Percentiles rank a stretch among this genome's conserved stretches.
These are phyloP conservation scores for Tulasnella sp. DNA, from an alignment of 768 basidiomycete species.

Conservation along the genomic window DNA sequence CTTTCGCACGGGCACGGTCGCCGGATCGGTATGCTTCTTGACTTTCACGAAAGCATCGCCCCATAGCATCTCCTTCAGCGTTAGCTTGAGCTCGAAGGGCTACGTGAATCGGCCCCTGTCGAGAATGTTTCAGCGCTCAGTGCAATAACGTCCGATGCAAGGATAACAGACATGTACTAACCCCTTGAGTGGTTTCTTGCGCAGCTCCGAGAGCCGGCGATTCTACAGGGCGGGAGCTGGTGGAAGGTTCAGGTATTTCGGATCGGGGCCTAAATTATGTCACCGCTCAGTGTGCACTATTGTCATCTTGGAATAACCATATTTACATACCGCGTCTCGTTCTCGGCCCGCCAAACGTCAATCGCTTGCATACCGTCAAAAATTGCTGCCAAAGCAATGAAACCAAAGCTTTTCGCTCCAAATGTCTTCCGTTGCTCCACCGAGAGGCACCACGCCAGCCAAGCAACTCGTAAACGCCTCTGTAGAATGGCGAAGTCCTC, in stretches of 20 bases:
- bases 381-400: conserved; percentile 60
- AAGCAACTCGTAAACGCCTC: conserved; percentile 47
- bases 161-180: background rate
- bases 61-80: conserved; percentile 46
- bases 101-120: conserved; percentile 43
- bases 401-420: conserved; percentile 65
- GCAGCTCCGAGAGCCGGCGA: background rate
- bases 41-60: conserved; percentile 37
- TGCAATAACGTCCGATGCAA: background rate
- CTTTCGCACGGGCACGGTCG: conserved; percentile 47
- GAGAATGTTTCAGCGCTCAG: background rate
- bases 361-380: conserved; percentile 52
- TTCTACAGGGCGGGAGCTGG: background rate
- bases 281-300: background rate
- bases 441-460: conserved; percentile 60
- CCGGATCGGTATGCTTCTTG: conserved; percentile 49
- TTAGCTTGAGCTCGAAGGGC: conserved; percentile 46
- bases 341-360: conserved; percentile 19
- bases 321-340: background rate
- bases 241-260: background rate
- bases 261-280: background rate
- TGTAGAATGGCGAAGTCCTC: conserved; percentile 50
- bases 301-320: background rate
- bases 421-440: conserved; percentile 46
- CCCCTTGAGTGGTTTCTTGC: background rate